Evolutionary conservation across 371 early-diverging fungal genomes (phyloP).

Genomic region (Actinomucor elegans): DNA sequence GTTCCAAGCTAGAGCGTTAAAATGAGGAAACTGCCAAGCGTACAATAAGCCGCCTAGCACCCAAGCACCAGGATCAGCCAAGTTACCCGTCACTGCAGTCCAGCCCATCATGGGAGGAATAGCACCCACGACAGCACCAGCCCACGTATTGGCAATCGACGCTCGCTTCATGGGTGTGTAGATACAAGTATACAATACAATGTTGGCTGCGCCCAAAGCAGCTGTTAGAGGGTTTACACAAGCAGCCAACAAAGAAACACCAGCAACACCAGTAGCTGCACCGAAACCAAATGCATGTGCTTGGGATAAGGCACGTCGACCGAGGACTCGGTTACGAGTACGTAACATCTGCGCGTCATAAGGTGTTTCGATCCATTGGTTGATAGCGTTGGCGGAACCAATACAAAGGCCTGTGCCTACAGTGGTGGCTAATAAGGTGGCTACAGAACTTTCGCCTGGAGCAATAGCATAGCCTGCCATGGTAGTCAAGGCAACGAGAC

Average conservation of each 20-base stretch:
- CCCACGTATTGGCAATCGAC: conserved; percentile 95
- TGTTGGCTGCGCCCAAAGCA: conserved; percentile 79
- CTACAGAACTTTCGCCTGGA: conserved; percentile 72
- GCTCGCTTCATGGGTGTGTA: conserved; percentile 95
- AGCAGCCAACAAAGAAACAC: conserved; percentile 63
- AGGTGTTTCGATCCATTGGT: conserved; percentile 95
- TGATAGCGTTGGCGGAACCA: conserved; percentile 92
- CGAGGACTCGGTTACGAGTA: conserved; percentile 87
- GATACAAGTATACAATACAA: conserved; percentile 83
- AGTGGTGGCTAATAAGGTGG: conserved; percentile 80
- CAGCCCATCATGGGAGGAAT: conserved; percentile 99
- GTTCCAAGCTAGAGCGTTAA: conserved; percentile 92
- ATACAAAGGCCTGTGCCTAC: conserved; percentile 90
- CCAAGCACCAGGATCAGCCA: conserved; percentile 79
- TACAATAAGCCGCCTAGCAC: conserved; percentile 80
- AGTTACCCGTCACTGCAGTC: conserved; percentile 78
- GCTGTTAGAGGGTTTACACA: conserved; percentile 89
- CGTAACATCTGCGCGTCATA: conserved; percentile 97
- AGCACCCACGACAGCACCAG: conserved; percentile 93
- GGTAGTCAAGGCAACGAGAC: conserved; percentile 89
- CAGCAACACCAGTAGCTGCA: conserved; percentile 67
- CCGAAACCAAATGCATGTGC: conserved; percentile 88
- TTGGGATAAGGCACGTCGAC: conserved; percentile 79
- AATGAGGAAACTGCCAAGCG: conserved; percentile 99
- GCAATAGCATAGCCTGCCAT: conserved; percentile 96